Conservation (phyloP, 177 flowering plant genomes). For the Vitis hybrid region DNA sequence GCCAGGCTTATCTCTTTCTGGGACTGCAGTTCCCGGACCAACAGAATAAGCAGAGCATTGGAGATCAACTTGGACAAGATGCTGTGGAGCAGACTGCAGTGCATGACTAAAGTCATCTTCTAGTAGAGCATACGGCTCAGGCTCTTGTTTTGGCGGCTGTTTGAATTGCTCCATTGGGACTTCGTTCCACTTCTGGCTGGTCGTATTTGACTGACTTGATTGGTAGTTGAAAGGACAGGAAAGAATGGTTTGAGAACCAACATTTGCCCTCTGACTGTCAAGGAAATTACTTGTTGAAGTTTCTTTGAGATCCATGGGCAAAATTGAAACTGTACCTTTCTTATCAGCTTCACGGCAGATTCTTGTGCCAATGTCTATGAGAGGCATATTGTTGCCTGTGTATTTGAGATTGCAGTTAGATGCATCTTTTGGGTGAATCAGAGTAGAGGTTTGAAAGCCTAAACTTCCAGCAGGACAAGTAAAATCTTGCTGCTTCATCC, state of each 20-base stretch:
- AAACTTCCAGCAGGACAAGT: conserved; percentile 9
- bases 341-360: conserved; percentile 4
- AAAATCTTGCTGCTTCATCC: conserved; percentile 8
- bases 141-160: conserved; percentile 10
- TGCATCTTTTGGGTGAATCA: conserved; percentile 5
- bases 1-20: background rate
- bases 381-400: background rate
- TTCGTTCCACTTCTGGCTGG: conserved; percentile 9
- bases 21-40: background rate
- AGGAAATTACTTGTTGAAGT: conserved; percentile 5
- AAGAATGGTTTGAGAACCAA: background rate
- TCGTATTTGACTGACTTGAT: background rate
- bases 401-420: background rate
- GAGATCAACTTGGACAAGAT: conserved; percentile 1
- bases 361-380: background rate
- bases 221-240: conserved; percentile 1
- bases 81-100: background rate
- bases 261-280: background rate
- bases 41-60: background rate
- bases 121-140: background rate
- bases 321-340: conserved; percentile 15
- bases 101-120: background rate
- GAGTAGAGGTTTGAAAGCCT: conserved; percentile 9
- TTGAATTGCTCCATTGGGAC: conserved; percentile 9
- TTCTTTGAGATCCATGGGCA: background rate